A percentile compares a stretch with the other conserved stretches of the same genome.
phyloP scores from a whole-genome alignment of 2,329 filamentous ascomycete genomes.

The Calonectria hawksworthii region DNA sequence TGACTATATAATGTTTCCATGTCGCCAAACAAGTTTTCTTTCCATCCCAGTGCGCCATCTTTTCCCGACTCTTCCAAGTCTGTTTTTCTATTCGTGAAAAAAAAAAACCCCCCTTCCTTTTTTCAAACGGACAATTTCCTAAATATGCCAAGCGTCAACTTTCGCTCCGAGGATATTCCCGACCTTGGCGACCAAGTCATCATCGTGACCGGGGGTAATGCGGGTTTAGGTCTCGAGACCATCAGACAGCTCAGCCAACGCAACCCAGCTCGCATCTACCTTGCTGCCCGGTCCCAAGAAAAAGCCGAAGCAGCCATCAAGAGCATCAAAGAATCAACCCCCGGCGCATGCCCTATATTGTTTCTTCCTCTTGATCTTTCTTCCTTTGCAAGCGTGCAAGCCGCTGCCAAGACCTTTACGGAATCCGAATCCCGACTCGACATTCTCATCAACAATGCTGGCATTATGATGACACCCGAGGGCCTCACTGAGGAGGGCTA shows the following conservation, averaged over 20 bases:
- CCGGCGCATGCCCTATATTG: neutral
- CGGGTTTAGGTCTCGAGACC: slow-evolving; percentile 22
- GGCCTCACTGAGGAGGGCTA: slow-evolving; percentile 32
- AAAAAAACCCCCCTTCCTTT: too few species aligned
- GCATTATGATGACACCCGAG: slow-evolving; percentile 29
- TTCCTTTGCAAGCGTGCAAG: slow-evolving; percentile 19
- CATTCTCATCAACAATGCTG: slow-evolving; percentile 32
- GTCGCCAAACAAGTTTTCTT: neutral
- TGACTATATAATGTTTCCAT: neutral
- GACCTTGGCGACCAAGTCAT: slow-evolving; percentile 19
- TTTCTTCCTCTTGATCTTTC: slow-evolving; percentile 18
- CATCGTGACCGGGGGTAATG: slow-evolving; percentile 29
- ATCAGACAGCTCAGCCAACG: slow-evolving; percentile 4
- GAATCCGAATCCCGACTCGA: slow-evolving; percentile 24
- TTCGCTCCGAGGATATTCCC: slow-evolving; percentile 22
- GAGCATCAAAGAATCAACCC: neutral
- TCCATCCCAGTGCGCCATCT: neutral
- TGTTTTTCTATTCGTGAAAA: too few species aligned
- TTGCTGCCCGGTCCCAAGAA: slow-evolving; percentile 12
- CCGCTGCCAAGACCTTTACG: slow-evolving; percentile 2
- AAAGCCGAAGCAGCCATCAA: slow-evolving; percentile 16
- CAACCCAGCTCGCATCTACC: slow-evolving; percentile 16
- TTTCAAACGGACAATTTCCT: neutral
- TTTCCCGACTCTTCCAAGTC: neutral
- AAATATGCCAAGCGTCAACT: neutral